These are phyloP conservation scores for Plenodomus biglobosus DNA, from an alignment of 2,329 filamentous ascomycete species.

Conservation along the genomic window DNA sequence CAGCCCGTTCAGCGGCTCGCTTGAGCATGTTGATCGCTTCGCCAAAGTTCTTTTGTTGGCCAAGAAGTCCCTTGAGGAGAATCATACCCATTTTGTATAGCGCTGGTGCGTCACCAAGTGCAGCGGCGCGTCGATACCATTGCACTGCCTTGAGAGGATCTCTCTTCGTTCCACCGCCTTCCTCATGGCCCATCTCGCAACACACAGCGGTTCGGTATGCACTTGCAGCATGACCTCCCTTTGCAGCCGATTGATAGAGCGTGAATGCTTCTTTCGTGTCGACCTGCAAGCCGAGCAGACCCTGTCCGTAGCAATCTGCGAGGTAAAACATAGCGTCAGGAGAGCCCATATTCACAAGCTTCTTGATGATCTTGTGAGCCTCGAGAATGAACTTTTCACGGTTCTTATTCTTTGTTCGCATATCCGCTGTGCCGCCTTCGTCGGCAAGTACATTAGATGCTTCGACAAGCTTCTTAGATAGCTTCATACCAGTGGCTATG, in stretches of 20 bases:
- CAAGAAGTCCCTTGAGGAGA: constrained; percentile 86
- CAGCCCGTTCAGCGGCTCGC: constrained; percentile 83
- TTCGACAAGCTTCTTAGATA: constrained; percentile 84
- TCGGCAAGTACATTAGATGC: constrained; percentile 78
- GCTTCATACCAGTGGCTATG: constrained; percentile 66
- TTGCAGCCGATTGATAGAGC: constrained; percentile 91
- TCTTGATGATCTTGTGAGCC: constrained; percentile 89
- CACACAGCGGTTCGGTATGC: constrained; percentile 96
- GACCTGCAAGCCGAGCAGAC: constrained; percentile 72
- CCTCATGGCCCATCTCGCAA: constrained; percentile 93
- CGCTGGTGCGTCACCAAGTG: constrained; percentile 84
- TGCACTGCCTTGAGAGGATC: constrained; percentile 94
- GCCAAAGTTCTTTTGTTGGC: constrained; percentile 76
- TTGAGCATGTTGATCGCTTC: constrained; percentile 94
- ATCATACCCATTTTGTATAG: constrained; percentile 99
- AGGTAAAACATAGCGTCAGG: constrained; percentile 90
- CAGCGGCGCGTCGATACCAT: constrained; percentile 94
- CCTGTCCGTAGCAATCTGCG: constrained; percentile 85
- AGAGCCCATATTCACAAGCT: constrained; percentile 72
- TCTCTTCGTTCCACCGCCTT: constrained; percentile 86
- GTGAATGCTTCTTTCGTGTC: constrained; percentile 93
- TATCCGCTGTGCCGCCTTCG: constrained; percentile 71
- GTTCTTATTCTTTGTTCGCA: constrained; percentile 61
- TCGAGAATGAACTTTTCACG: constrained; percentile 84
- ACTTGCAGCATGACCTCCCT: constrained; percentile 79